A percentile compares a stretch with the other conserved stretches of the same genome.
Evolutionary conservation across 2,329 filamentous ascomycete species (phyloP).

Genomic region (Alternaria arbusti): DNA sequence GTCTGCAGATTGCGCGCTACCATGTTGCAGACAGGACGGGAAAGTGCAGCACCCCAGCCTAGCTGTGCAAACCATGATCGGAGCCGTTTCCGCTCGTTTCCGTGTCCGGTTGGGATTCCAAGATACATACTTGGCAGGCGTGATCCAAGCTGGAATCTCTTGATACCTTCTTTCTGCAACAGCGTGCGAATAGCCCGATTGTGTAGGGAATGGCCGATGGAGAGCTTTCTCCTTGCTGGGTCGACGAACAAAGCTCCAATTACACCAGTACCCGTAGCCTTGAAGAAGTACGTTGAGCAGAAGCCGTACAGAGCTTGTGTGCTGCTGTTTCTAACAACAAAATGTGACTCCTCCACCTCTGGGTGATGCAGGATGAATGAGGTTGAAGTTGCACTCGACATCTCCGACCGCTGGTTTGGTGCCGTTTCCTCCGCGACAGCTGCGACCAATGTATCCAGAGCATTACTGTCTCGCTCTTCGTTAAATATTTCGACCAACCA

Average conservation of each 20-base stretch:
- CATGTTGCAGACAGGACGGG: slow-evolving; percentile 72
- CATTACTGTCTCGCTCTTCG: slow-evolving; percentile 74
- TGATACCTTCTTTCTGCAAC: slow-evolving; percentile 72
- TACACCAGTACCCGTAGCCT: slow-evolving; percentile 72
- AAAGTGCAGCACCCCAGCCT: slow-evolving; percentile 80
- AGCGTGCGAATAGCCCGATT: slow-evolving; percentile 81
- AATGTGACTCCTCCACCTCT: slow-evolving; percentile 80
- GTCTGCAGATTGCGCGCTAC: slow-evolving; percentile 72
- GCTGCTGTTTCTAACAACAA: slow-evolving; percentile 91
- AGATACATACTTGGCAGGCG: slow-evolving; percentile 85
- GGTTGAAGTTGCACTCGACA: slow-evolving; percentile 71
- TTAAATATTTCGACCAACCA: slow-evolving; percentile 94
- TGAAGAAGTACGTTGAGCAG: slow-evolving; percentile 84
- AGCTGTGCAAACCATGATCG: slow-evolving; percentile 87
- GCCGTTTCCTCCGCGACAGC: slow-evolving; percentile 70
- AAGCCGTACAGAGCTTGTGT: slow-evolving; percentile 92
- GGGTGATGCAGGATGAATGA: slow-evolving; percentile 77
- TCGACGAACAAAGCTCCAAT: slow-evolving; percentile 91
- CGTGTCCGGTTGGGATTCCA: slow-evolving; percentile 76
- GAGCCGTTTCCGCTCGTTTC: slow-evolving; percentile 64
- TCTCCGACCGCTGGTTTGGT: slow-evolving; percentile 70
- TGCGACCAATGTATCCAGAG: slow-evolving; percentile 76
- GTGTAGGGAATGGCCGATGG: slow-evolving; percentile 88
- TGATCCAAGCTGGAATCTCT: slow-evolving; percentile 81
- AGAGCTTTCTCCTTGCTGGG: slow-evolving; percentile 81